Evolutionary conservation across 2,329 filamentous ascomycete genomes (phyloP).

Genomic region (Cephalotrichum gorgonifer): DNA sequence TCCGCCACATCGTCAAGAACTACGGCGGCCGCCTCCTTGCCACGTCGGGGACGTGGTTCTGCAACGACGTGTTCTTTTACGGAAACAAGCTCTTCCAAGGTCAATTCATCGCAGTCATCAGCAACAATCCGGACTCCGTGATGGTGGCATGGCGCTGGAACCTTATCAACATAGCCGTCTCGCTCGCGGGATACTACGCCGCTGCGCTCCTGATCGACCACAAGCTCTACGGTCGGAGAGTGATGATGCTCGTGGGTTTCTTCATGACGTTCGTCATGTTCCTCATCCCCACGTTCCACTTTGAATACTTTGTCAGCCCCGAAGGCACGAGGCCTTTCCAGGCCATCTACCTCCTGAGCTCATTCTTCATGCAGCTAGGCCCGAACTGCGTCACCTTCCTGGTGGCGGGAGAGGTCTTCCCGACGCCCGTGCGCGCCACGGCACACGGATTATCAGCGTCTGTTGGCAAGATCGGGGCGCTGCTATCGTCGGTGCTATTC

Average conservation of each 20-base stretch:
- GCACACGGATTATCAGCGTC: slow-evolving; percentile 92
- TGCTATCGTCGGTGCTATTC: slow-evolving; percentile 74
- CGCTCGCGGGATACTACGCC: slow-evolving; percentile 78
- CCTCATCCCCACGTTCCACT: slow-evolving; percentile 81
- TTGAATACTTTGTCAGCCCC: slow-evolving; percentile 65
- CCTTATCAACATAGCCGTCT: slow-evolving; percentile 79
- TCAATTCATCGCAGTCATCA: slow-evolving; percentile 75
- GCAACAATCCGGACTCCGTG: slow-evolving; percentile 52
- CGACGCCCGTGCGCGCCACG: slow-evolving; percentile 85
- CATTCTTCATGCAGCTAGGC: slow-evolving; percentile 98
- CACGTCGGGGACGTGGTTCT: slow-evolving; percentile 88
- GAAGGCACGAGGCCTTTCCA: slow-evolving; percentile 76
- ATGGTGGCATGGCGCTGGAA: slow-evolving; percentile 90
- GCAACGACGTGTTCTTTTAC: slow-evolving; percentile 98
- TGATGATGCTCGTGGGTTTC: slow-evolving; percentile 93
- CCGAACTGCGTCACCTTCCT: slow-evolving; percentile 95
- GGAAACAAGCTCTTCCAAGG: slow-evolving; percentile 96
- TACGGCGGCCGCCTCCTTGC: slow-evolving; percentile 81
- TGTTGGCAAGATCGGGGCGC: slow-evolving; percentile 70
- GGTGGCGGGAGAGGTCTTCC: slow-evolving; percentile 88
- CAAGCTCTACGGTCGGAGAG: slow-evolving; percentile 92
- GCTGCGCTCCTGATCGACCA: slow-evolving; percentile 87
- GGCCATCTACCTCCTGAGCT: slow-evolving; percentile 94
- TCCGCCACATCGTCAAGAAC: slow-evolving; percentile 66
- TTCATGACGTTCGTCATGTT: slow-evolving; percentile 89